Percentiles rank a stretch among this genome's conserved stretches.
These are phyloP conservation scores for Fraxinus nigra DNA, from an alignment of 305 asterid species.

Conservation along the genomic window DNA sequence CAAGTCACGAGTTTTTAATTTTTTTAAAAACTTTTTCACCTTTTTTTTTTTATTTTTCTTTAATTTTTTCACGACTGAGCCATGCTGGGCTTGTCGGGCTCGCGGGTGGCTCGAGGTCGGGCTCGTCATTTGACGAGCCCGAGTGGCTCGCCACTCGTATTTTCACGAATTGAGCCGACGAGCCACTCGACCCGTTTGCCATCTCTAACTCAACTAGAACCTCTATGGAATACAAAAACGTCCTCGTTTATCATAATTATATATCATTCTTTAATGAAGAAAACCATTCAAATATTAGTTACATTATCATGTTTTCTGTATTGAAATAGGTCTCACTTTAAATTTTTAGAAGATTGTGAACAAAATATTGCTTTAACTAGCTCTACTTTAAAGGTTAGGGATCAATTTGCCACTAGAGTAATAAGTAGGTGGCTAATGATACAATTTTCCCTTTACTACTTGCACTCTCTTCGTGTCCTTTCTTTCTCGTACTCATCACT, in stretches of 20 bases:
- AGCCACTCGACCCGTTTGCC: too few relatives aligned
- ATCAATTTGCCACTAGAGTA: background rate
- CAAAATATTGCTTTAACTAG: background rate
- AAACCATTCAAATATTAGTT: background rate
- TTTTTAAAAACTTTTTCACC: too few relatives aligned
- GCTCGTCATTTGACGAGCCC: too few relatives aligned
- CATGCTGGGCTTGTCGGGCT: too few relatives aligned
- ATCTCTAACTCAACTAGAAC: too few relatives aligned
- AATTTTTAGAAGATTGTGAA: background rate
- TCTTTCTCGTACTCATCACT: conserved; percentile 31
- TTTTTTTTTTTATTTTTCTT: too few relatives aligned
- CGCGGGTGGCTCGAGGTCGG: too few relatives aligned
- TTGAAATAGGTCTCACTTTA: background rate
- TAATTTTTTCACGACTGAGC: background rate
- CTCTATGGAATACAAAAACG: background rate
- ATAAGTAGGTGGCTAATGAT: background rate
- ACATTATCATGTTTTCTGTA: background rate
- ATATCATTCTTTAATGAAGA: background rate
- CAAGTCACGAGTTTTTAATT: too few relatives aligned
- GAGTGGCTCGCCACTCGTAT: too few relatives aligned
- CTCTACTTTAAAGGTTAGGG: background rate
- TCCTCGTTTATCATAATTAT: background rate
- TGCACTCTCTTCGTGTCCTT: background rate
- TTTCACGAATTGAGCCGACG: too few relatives aligned
- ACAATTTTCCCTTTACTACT: background rate